Base-by-base conservation (phyloP, 2,329 filamentous ascomycete genomes). In the Epichloe hybrida region DNA sequence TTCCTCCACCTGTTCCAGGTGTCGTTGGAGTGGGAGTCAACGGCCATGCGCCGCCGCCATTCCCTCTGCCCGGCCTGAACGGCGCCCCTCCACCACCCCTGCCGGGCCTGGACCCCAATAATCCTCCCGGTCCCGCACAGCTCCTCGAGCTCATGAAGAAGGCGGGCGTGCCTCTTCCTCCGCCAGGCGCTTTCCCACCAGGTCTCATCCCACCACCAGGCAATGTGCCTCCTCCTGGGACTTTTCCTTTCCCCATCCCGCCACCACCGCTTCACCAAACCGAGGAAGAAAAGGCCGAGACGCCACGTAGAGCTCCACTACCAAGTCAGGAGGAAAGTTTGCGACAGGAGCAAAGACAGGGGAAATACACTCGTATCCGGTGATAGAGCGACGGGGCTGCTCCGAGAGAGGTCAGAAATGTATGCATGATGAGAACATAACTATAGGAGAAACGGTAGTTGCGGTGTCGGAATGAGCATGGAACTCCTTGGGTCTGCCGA, bases 271-370 rank as follows among this genome's bases (percentile, higher is more conserved):
- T 72, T 55, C 66, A 69, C 20, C 63, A 66, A 17, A 56, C 55
- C 39, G 59, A 61, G 5, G 62, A 52, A 48, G 62, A 66, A 52
- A 61, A 66, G 52, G 59, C 64, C 59, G 67, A 64, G 12, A 63
- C 59, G 21, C 63, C 68, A 5, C 69, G 80, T 17, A 75, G 84
- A 54, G 86, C 77, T 5, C 88, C 86, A 8, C 68, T 95, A 42
- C 88, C 88, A 0, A 90, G 86, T 62, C 88, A 94, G 67, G 81
- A 86, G 62, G 88, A 93, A 63, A 90, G 86, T 58, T 68, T 94
- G 58, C 79, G 83, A 58, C 80, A 84, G 65, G 86, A 91, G 66
- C 88, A 91, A 72, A 77, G 76, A 51, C 72, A 72, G 50, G 80
- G 80, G 3, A 74, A 81, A 55, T 83, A 80, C 59, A 83, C 77